phyloP scores from a whole-genome alignment of 306 rosid genomes.

The Cucumis cinereus region DNA sequence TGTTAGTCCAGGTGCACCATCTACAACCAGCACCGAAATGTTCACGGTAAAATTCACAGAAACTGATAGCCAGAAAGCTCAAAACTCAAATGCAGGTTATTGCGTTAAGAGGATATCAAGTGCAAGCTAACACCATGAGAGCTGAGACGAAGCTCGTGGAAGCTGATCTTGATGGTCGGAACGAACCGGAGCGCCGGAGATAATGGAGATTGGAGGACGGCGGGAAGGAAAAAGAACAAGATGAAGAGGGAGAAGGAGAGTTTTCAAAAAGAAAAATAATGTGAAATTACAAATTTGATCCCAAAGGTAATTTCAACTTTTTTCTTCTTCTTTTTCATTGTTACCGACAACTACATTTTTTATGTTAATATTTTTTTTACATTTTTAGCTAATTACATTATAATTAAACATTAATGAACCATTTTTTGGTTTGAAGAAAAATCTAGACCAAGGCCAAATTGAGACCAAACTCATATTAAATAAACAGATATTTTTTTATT shows the following conservation, averaged over 20 bases:
- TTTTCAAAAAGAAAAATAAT: neutral
- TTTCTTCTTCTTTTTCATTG: no score
- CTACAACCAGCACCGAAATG: neutral
- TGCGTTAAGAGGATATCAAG: neutral
- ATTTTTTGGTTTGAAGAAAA: no score
- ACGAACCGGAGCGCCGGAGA: neutral
- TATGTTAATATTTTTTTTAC: no score
- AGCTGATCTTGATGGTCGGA: neutral
- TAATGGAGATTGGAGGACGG: neutral
- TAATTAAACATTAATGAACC: no score
- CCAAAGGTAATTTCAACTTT: neutral
- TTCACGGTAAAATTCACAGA: neutral
- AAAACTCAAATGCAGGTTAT: neutral
- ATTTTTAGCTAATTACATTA: neutral
- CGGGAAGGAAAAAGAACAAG: neutral
- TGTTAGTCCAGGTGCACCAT: conserved; percentile 1
- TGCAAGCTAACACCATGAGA: neutral
- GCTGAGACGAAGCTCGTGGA: neutral
- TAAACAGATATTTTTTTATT: no score
- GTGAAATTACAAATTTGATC: neutral
- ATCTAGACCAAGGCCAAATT: no score
- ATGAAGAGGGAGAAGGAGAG: neutral
- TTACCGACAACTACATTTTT: no score
- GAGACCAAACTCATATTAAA: no score
- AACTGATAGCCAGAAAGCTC: neutral